Evolutionary conservation across 2,329 filamentous ascomycete species (phyloP), one percentile per base, ranked within the genome.

Genomic region (Ophiostoma sp.): DNA sequence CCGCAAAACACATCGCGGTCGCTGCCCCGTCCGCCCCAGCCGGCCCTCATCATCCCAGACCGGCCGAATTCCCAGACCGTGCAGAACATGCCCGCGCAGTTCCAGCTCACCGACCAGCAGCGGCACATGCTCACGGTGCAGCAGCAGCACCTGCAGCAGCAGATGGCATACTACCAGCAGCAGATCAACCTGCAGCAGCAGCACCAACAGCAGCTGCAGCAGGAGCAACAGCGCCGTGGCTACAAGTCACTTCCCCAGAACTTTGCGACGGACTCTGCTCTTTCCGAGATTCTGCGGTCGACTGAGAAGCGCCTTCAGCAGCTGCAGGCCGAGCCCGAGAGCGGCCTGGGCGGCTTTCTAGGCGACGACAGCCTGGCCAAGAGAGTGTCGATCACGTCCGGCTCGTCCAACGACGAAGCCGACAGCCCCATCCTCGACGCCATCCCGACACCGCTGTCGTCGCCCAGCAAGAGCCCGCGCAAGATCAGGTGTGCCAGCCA

Each of bases 271-370:
- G 84, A 85, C 71, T 78, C 80, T 11, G 83, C 83, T 1, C 74
- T 87, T 40, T 77, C 80, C 1, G 77, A 82, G 69, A 86, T 87
- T 41, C 76, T 87, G 44, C 78, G 78, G 60, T 82, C 79, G 45
- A 87, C 84, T 1, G 84, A 85, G 40, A 77, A 81, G 75, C 77
- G 84, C 9, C 77, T 86, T 14, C 68, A 67, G 52, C 69, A 72
- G 68, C 52, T 66, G 65, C 69, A 71, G 64, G 16, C 38, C 36
- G 12, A 12, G 45, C 18, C 52, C 16, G 1, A 2, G 40, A 42
- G 7, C 45, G 42, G 63, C 18, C 63, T 64, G n/a, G 58, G 8
- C 3, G n/a, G 5, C 11, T 16, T n/a, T 6, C 12, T 8, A 11
- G 36, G 2, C 8, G 6, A 16, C 16, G 40, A 40, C 27, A 60